A percentile compares a stretch with the other conserved stretches of the same genome.
These are phyloP conservation scores for Monosporascus cannonballus DNA, from an alignment of 2,329 filamentous ascomycete species.

Conservation along the genomic window DNA sequence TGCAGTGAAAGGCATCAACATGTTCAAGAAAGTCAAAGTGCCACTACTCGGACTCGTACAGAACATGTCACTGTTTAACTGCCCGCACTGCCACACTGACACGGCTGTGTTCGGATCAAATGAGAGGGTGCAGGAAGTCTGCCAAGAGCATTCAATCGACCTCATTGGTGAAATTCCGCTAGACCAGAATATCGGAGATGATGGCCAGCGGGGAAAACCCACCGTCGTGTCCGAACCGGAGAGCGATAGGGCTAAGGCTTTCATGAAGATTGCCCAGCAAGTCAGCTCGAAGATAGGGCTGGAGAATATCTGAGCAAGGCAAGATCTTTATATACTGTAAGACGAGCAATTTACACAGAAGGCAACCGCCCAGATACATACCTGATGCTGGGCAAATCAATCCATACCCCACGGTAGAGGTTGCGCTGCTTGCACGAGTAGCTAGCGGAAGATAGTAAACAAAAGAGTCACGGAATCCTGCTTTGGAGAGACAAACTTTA, in stretches of 20 bases:
- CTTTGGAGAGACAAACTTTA: neutral
- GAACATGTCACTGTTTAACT: slow-evolving; percentile 84
- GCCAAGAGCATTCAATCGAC: slow-evolving; percentile 65
- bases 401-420: neutral
- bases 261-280: slow-evolving; percentile 60
- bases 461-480: neutral
- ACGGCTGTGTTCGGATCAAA: slow-evolving; percentile 69
- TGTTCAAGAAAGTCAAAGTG: slow-evolving; percentile 82
- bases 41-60: slow-evolving; percentile 82
- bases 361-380: neutral
- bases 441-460: neutral
- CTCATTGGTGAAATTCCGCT: slow-evolving; percentile 85
- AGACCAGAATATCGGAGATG: slow-evolving; percentile 78
- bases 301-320: slow-evolving; percentile 4
- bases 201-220: slow-evolving; percentile 80
- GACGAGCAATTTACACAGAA: neutral
- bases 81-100: slow-evolving; percentile 68
- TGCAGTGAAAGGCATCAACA: slow-evolving; percentile 82
- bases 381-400: neutral
- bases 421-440: neutral
- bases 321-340: neutral
- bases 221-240: slow-evolving; percentile 83
- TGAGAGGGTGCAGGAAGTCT: slow-evolving; percentile 61
- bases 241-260: slow-evolving; percentile 65
- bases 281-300: slow-evolving; percentile 42